Evolutionary conservation across 2,329 filamentous ascomycete species (phyloP), one percentile per base, ranked within the genome.

Genomic region (Cercospora zeae-maydis): DNA sequence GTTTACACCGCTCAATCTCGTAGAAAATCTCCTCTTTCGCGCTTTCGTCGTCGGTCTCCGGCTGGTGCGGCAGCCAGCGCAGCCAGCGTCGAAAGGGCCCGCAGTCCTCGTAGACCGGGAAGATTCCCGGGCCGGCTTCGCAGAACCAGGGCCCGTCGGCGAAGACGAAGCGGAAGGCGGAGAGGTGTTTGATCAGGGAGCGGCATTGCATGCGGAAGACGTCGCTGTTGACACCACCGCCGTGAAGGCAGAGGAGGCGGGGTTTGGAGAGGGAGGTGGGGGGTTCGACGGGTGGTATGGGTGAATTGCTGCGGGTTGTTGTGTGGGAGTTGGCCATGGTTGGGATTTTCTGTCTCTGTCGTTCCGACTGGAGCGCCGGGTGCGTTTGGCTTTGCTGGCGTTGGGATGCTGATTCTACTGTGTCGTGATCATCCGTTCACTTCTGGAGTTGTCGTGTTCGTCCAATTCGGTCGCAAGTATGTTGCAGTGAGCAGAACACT

Each of bases 241-340:
- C 90, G 75, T 93, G 90, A n/a, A 93, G 85, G 76, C 89, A 92
- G 69, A 93, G 86, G 68, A 93, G 86, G 63, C 89, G 87, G 2
- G 89, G 89, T 42, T 68, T 62, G 47, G 68, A 60, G 59, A 71
- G 71, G 58, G 62, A 65, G 11, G 66, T 54, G 16, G 60, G 16
- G n/a, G 59, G 34, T 8, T 63, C 57, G 47, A 49, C 63, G n/a
- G 59, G 33, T 3, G 42, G 34, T 7, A 19, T 24, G 19, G 53
- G 34, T n/a, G 36, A 27, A 19, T 13, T 39, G 53, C 33, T 27
- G 53, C 47, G 53, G 19, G 53, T 42, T 37, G 53, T 39, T 11
- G 33, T 42, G 16, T 34, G 21, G 13, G 53, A 37, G 19, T n/a
- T 9, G 21, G 34, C 24, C 16, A 27, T 14, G 33, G 19, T 39